A percentile compares a stretch with the other conserved stretches of the same genome.
These are phyloP conservation scores for Pyricularia sp. DNA, from an alignment of 2,329 filamentous ascomycete genomes.

Conservation along the genomic window DNA sequence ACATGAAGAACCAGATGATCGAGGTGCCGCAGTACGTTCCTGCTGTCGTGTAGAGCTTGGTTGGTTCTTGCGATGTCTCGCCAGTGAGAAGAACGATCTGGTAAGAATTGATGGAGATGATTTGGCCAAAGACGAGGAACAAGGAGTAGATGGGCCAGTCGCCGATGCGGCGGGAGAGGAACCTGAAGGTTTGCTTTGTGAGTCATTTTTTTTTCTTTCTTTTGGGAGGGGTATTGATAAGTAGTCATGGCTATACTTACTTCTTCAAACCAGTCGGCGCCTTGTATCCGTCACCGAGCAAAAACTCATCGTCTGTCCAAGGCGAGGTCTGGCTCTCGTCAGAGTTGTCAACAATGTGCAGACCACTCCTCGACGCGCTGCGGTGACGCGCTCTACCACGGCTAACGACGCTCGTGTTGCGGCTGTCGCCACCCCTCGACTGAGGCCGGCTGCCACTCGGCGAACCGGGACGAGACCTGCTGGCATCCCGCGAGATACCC, in stretches of 20 bases:
- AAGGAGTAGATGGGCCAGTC: neutral
- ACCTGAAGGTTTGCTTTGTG: neutral
- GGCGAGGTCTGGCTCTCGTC: neutral
- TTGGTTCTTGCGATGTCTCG: neutral
- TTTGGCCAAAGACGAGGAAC: conserved; percentile 28
- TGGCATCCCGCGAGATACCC: conserved; percentile 13
- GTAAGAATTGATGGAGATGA: conserved; percentile 53
- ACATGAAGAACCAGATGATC: conserved; percentile 49
- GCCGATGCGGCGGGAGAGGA: neutral
- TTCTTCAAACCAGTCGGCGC: neutral
- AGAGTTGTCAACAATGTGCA: neutral
- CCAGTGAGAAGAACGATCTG: conserved; percentile 29
- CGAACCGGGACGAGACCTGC: neutral
- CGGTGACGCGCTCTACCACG: neutral
- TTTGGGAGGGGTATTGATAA: no score
- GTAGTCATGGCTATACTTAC: neutral
- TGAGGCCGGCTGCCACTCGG: neutral
- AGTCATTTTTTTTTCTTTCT: neutral
- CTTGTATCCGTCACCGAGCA: neutral
- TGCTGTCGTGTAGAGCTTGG: conserved; percentile 44
- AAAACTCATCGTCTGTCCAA: neutral
- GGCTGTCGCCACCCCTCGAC: neutral
- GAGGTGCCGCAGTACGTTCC: conserved; percentile 45
- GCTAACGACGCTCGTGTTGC: neutral
- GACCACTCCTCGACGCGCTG: neutral